Percentiles rank a stretch among this genome's conserved stretches.
Conservation (phyloP, 2,329 filamentous ascomycete species). For the Phialophora chinensis region DNA sequence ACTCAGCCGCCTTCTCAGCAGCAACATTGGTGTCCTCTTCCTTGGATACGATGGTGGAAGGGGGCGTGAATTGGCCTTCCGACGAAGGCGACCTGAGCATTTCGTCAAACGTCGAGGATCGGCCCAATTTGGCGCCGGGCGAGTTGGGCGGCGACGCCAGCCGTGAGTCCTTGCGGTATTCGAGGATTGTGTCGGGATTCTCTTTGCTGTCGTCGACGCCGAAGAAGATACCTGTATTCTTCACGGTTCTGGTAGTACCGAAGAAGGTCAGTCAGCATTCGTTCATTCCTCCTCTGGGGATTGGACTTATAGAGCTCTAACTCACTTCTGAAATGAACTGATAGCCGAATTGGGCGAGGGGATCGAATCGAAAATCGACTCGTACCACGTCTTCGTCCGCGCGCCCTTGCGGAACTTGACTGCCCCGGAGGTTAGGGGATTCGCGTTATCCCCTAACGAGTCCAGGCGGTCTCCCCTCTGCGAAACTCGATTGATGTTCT, state of each 20-base stretch:
- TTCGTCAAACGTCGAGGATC: slow-evolving; percentile 14
- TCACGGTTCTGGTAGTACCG: slow-evolving; percentile 14
- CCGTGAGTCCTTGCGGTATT: not conserved
- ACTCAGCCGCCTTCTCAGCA: not conserved
- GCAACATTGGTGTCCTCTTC: not conserved
- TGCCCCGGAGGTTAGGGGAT: not conserved
- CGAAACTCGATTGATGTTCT: not conserved
- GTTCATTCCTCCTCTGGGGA: not conserved
- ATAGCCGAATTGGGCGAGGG: slow-evolving; percentile 16
- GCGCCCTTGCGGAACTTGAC: not conserved
- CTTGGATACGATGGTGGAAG: not conserved
- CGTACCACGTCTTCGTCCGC: slow-evolving; percentile 20
- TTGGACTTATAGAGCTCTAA: not conserved
- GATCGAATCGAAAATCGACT: slow-evolving; percentile 17
- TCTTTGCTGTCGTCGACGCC: slow-evolving; percentile 14
- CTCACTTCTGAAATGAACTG: slow-evolving; percentile 20
- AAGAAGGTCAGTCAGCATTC: not conserved
- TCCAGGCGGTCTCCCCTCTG: not conserved
- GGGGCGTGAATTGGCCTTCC: slow-evolving; percentile 2
- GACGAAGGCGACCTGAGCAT: slow-evolving; percentile 1
- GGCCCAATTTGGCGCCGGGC: not conserved
- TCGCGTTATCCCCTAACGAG: not conserved
- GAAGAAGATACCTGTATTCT: slow-evolving; percentile 21
- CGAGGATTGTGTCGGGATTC: slow-evolving; percentile 14
- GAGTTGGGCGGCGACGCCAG: not conserved